phyloP scores from a whole-genome alignment of 2,329 filamentous ascomycete genomes.

The Cladosporium sp. region DNA sequence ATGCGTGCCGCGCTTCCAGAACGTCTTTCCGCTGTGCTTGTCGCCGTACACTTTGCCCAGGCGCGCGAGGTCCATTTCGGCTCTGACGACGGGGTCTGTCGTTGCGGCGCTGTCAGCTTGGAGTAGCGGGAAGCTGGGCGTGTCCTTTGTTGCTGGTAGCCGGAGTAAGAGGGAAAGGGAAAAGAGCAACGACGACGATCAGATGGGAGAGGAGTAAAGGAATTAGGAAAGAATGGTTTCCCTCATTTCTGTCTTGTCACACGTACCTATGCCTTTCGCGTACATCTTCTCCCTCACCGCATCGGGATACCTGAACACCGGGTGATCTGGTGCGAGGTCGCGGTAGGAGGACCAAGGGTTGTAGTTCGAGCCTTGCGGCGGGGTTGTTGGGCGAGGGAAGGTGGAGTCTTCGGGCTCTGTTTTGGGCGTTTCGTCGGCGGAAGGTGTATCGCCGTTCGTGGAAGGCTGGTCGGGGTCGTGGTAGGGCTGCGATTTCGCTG shows the following conservation, averaged over 20 bases:
- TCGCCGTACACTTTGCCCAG: neutral
- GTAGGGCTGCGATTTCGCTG: neutral
- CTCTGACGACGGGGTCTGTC: neutral
- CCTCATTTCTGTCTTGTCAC: no score
- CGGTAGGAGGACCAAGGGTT: constrained; percentile 5
- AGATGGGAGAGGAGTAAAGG: no score
- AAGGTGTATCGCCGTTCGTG: neutral
- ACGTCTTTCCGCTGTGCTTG: neutral
- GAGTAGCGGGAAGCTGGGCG: no score
- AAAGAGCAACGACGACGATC: no score
- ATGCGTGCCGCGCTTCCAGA: constrained; percentile 1
- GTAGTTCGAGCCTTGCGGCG: neutral
- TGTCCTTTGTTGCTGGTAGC: no score
- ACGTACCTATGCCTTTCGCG: constrained; percentile 1
- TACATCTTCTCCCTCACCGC: neutral
- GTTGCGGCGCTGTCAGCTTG: no score
- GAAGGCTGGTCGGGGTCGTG: neutral
- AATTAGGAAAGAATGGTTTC: no score
- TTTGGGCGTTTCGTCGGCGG: neutral
- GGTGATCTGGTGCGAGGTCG: neutral
- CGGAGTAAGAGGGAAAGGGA: no score
- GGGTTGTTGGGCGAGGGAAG: constrained; percentile 3
- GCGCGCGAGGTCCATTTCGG: constrained; percentile 4
- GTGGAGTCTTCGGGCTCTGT: neutral
- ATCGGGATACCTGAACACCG: neutral